These are phyloP conservation scores for Hypoxylon fragiforme DNA, from an alignment of 495 filamentous ascomycete genomes.

Conservation along the genomic window DNA sequence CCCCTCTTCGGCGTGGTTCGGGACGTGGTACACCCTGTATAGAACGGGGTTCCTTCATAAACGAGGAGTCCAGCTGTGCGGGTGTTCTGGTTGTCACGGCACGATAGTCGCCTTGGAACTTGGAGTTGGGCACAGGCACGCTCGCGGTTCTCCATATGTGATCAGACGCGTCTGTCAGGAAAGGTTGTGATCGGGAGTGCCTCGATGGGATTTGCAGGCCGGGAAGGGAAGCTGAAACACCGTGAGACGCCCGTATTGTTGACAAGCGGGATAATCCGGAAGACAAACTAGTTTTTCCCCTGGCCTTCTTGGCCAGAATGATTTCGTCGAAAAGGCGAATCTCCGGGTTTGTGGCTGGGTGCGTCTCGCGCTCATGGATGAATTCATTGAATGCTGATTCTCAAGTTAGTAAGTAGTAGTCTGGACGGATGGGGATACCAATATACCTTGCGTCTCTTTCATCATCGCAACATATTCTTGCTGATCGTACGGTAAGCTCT, in stretches of 20 bases:
- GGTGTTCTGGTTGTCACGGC: constrained; percentile 63
- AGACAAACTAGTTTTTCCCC: constrained; percentile 62
- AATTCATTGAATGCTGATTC: constrained; percentile 87
- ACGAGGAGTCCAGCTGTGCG: constrained; percentile 76
- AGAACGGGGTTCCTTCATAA: constrained; percentile 87
- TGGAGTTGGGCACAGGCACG: constrained; percentile 72
- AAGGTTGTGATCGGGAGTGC: constrained; percentile 59
- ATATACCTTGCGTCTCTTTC: constrained; percentile 87
- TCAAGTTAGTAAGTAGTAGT: constrained; percentile 16
- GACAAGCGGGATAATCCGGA: constrained; percentile 57
- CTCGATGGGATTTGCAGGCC: constrained; percentile 37
- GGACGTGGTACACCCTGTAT: constrained; percentile 74
- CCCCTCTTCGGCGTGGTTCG: constrained; percentile 61
- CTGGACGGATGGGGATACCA: not conserved
- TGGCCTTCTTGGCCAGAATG: constrained; percentile 90
- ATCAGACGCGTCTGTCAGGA: constrained; percentile 82
- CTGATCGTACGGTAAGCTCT: constrained; percentile 86
- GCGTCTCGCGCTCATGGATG: constrained; percentile 84
- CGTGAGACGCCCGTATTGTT: constrained; percentile 50
- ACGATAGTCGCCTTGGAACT: constrained; percentile 69
- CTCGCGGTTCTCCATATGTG: constrained; percentile 91
- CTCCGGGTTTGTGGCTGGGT: constrained; percentile 56
- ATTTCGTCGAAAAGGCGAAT: constrained; percentile 95
- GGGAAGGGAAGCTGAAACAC: constrained; percentile 42
- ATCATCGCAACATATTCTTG: constrained; percentile 85